Conservation (phyloP, 176 grass and related monocot species). For the Oryza australiensis region DNA sequence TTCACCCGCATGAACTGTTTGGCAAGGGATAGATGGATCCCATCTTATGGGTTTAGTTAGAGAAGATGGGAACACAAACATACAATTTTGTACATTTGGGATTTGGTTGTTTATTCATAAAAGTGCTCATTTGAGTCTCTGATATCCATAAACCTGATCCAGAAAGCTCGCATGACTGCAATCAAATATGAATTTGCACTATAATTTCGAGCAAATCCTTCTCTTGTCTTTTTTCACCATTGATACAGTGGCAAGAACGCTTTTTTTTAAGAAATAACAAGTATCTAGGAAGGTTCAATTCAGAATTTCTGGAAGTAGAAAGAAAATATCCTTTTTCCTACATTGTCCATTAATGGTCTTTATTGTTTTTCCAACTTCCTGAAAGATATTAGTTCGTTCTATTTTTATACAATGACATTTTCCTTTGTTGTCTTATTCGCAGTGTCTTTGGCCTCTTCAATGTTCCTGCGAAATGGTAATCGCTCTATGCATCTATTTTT, state of each 20-base stretch:
- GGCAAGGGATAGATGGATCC: background rate
- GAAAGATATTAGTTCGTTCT: background rate
- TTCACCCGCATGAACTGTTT: background rate
- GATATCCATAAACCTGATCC: background rate
- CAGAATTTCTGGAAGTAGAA: constrained; percentile 19
- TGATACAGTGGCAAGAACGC: background rate
- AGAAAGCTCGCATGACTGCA: background rate
- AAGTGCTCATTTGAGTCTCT: background rate
- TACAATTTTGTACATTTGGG: background rate
- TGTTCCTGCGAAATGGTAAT: constrained; percentile 94
- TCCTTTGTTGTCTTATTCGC: constrained; percentile 31
- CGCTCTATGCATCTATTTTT: constrained; percentile 6
- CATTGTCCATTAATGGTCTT: background rate
- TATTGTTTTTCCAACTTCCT: background rate
- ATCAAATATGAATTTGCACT: background rate
- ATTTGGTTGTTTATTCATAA: background rate
- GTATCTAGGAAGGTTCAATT: background rate
- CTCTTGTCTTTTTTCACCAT: background rate
- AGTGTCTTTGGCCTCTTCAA: constrained; percentile 99
- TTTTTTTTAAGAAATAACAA: background rate
- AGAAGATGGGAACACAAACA: background rate
- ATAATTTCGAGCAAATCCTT: background rate
- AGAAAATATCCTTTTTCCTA: background rate
- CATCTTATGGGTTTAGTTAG: constrained; percentile 23
- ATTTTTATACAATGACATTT: constrained; percentile 24